Percentiles rank a stretch among this genome's conserved stretches.
Evolutionary conservation across 306 rosid species (phyloP).

Genomic region (Myrica gale): DNA sequence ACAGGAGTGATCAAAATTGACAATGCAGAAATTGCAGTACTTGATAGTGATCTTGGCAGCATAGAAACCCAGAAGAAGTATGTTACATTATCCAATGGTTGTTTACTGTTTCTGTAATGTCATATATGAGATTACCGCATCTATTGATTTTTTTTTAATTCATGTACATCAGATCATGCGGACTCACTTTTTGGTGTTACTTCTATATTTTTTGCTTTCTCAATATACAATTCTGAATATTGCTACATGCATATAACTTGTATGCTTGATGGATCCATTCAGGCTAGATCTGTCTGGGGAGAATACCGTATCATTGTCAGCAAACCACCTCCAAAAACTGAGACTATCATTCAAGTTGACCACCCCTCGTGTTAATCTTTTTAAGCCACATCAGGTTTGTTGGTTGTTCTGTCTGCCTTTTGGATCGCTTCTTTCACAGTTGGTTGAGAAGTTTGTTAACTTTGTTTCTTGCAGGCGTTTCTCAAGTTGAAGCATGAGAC

Average conservation of each 20-base stretch:
- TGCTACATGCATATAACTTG: slow-evolving; percentile 15
- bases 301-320: slow-evolving; percentile 59
- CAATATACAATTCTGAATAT: slow-evolving; percentile 3
- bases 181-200: slow-evolving; percentile 10
- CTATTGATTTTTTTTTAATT: not conserved
- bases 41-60: slow-evolving; percentile 89
- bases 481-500: slow-evolving; percentile 83
- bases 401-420: slow-evolving; percentile 25
- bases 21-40: slow-evolving; percentile 71
- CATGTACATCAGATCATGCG: slow-evolving; percentile 21
- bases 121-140: not conserved
- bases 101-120: not conserved
- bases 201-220: slow-evolving; percentile 7
- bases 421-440: slow-evolving; percentile 24
- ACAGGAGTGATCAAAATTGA: slow-evolving; percentile 69
- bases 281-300: slow-evolving; percentile 82
- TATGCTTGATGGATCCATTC: slow-evolving; percentile 25
- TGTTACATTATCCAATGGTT: slow-evolving; percentile 10
- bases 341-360: slow-evolving; percentile 75
- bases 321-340: slow-evolving; percentile 94
- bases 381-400: slow-evolving; percentile 95
- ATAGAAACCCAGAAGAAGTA: slow-evolving; percentile 84
- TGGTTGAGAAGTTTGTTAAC: slow-evolving; percentile 30
- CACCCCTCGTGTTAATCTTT: slow-evolving; percentile 63
- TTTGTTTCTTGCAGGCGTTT: slow-evolving; percentile 69